A percentile compares a stretch with the other conserved stretches of the same genome.
Conservation (phyloP, 306 rosid species). For the Quercus mongolica region DNA sequence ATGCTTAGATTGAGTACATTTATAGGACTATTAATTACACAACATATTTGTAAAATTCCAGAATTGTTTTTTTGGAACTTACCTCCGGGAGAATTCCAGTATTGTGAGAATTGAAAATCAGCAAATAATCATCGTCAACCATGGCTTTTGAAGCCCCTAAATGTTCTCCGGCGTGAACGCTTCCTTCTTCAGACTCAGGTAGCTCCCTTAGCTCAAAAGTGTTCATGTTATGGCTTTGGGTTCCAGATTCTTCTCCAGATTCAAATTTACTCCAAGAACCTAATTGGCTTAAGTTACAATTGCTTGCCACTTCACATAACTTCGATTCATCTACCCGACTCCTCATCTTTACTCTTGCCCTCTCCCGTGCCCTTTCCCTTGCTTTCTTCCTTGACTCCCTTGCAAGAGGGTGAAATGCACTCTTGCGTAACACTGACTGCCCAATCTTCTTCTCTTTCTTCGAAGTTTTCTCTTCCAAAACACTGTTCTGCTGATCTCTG, state of each 20-base stretch:
- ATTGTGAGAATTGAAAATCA: constrained; percentile 42
- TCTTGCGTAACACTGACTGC: constrained; percentile 26
- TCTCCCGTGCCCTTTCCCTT: constrained; percentile 67
- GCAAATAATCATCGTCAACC: constrained; percentile 31
- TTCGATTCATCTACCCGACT: constrained; percentile 13
- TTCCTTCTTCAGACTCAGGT: constrained; percentile 34
- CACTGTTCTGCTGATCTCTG: constrained; percentile 7
- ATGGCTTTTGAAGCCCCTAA: constrained; percentile 12
- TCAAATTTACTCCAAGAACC: constrained; percentile 62
- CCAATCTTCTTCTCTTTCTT: constrained; percentile 17
- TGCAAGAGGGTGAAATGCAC: constrained; percentile 32
- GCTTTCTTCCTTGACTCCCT: constrained; percentile 70
- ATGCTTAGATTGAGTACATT: neutral
- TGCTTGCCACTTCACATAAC: constrained; percentile 1
- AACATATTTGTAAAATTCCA: neutral
- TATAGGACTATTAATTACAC: neutral
- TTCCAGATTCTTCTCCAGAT: constrained; percentile 50
- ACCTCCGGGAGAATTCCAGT: constrained; percentile 50
- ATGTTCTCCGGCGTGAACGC: constrained; percentile 31
- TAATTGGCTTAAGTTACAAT: neutral
- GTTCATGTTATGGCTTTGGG: constrained; percentile 33
- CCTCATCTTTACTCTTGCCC: constrained; percentile 47
- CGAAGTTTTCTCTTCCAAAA: neutral
- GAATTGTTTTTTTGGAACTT: constrained; percentile 27
- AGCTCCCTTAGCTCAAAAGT: constrained; percentile 26